Percentiles rank a stretch among this genome's conserved stretches.
phyloP scores from a whole-genome alignment of 345 rosid species.

The Microthlaspi erraticum region DNA sequence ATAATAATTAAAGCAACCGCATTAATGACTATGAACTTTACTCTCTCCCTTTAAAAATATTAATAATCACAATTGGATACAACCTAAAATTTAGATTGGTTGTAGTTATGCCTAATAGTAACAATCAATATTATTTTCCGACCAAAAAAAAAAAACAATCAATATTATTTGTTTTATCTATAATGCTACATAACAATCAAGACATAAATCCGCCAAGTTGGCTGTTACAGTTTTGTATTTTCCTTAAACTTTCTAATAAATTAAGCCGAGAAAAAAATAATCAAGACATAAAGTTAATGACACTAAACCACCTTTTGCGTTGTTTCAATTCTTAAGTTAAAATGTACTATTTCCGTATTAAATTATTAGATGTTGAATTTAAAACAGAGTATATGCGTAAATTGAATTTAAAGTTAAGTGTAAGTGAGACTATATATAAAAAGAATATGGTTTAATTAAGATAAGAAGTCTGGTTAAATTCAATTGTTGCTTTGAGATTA shows the following conservation, averaged over 20 bases:
- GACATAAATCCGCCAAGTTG: too few relatives aligned
- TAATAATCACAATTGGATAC: slow-evolving; percentile 6
- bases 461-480: slow-evolving; percentile 25
- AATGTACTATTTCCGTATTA: not conserved
- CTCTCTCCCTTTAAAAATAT: not conserved
- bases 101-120: not conserved
- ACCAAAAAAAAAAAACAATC: too few relatives aligned
- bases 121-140: not conserved
- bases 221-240: too few relatives aligned
- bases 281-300: not conserved
- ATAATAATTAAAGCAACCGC: not conserved
- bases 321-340: not conserved
- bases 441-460: not conserved
- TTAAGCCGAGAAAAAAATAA: not conserved
- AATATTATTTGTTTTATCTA: slow-evolving; percentile 9
- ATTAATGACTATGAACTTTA: not conserved
- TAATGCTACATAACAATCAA: slow-evolving; percentile 8
- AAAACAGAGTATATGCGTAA: not conserved
- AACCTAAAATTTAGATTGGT: not conserved
- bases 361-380: too few relatives aligned
- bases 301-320: slow-evolving; percentile 4
- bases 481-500: slow-evolving; percentile 38
- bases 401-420: not conserved
- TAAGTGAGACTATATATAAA: slow-evolving; percentile 14
- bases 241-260: too few relatives aligned